Conservation (phyloP, 768 basidiomycete genomes). For the Collybia sordida region DNA sequence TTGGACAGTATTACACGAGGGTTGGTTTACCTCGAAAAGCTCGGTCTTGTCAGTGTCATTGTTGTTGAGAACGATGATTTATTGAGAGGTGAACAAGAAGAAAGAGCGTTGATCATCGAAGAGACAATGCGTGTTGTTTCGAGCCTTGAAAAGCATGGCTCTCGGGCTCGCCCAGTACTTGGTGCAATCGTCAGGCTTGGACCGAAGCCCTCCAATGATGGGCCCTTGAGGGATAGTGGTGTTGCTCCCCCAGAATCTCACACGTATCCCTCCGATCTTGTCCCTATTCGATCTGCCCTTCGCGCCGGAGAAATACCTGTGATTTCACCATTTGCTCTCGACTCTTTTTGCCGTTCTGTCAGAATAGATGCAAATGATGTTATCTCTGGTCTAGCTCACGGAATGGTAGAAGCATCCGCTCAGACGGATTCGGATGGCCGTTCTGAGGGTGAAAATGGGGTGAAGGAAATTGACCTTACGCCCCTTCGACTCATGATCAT, state of each 20-base stretch:
- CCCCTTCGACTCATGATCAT: conserved; percentile 97
- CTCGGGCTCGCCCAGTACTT: conserved; percentile 83
- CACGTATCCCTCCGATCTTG: conserved; percentile 75
- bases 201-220: conserved; percentile 58
- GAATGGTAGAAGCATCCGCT: conserved; percentile 67
- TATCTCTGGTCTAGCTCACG: conserved; percentile 80
- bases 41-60: conserved; percentile 93
- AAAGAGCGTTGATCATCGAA: conserved; percentile 64
- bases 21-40: conserved; percentile 92
- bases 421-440: conserved; percentile 22
- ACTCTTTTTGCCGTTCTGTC: conserved; percentile 84
- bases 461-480: conserved; percentile 74
- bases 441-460: conserved; percentile 37
- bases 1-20: conserved; percentile 93
- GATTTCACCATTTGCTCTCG: conserved; percentile 88
- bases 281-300: conserved; percentile 84
- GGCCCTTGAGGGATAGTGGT: conserved; percentile 25
- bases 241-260: conserved; percentile 69
- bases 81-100: conserved; percentile 63
- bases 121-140: conserved; percentile 86
- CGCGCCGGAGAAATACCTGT: conserved; percentile 96
- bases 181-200: conserved; percentile 85
- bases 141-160: conserved; percentile 82
- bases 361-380: conserved; percentile 88
- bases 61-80: conserved; percentile 89